These are phyloP conservation scores for Puya raimondii DNA, from an alignment of 176 grass and related monocot species.

Conservation along the genomic window DNA sequence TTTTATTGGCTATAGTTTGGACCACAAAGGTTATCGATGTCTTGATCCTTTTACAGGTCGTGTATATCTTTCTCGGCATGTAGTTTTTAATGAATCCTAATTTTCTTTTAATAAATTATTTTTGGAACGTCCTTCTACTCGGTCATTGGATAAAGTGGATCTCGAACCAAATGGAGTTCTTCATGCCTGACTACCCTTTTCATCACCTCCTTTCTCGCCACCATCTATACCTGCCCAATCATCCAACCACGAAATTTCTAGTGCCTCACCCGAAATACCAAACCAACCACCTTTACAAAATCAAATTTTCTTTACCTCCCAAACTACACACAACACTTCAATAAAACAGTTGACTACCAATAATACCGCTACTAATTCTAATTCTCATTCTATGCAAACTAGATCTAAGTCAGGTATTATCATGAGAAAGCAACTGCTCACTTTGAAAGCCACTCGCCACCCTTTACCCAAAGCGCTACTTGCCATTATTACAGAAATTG, in stretches of 20 bases:
- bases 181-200: not conserved
- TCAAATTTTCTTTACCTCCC: too few relatives aligned
- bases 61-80: not conserved
- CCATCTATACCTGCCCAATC: too few relatives aligned
- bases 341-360: too few relatives aligned
- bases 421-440: not conserved
- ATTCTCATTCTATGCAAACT: too few relatives aligned
- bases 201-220: too few relatives aligned
- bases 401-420: too few relatives aligned
- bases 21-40: conserved; percentile 5
- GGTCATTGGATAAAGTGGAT: not conserved
- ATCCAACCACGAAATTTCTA: too few relatives aligned
- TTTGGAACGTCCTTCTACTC: not conserved
- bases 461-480: not conserved
- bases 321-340: too few relatives aligned
- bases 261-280: too few relatives aligned
- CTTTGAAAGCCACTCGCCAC: not conserved
- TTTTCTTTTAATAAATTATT: not conserved
- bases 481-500: not conserved
- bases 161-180: not conserved
- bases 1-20: conserved; percentile 10
- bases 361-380: too few relatives aligned
- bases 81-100: conserved; percentile 1
- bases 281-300: too few relatives aligned
- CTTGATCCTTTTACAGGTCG: not conserved